phyloP scores from a whole-genome alignment of 768 basidiomycete genomes.

The Hygrocybe punicea region DNA sequence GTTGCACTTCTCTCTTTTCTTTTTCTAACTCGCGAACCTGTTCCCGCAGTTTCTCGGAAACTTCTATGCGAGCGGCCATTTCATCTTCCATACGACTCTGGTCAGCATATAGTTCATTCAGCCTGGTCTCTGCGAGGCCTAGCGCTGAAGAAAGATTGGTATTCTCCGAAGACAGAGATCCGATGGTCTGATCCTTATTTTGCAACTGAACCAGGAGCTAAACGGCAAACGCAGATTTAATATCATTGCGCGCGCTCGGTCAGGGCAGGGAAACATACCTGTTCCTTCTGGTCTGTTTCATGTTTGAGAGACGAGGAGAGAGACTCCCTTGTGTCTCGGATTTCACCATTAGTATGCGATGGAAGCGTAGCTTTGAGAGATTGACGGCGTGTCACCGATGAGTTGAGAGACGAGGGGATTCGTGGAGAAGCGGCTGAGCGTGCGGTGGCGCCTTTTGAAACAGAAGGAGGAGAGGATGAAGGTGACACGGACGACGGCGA shows the following conservation, averaged over 20 bases:
- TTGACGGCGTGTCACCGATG: constrained; percentile 48
- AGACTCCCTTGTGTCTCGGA: constrained; percentile 49
- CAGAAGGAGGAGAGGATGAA: constrained; percentile 33
- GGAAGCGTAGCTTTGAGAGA: constrained; percentile 47
- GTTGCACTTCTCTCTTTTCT: constrained; percentile 78
- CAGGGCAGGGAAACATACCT: constrained; percentile 43
- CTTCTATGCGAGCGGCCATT: constrained; percentile 75
- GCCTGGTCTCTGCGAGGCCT: constrained; percentile 63
- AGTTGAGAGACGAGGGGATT: constrained; percentile 48
- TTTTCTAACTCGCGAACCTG: constrained; percentile 85
- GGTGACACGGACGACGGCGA: constrained; percentile 31
- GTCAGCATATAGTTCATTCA: constrained; percentile 77
- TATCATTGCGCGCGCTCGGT: constrained; percentile 5
- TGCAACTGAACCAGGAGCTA: constrained; percentile 76
- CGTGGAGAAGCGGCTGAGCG: constrained; percentile 65
- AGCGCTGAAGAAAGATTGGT: constrained; percentile 60
- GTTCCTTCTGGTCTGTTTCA: constrained; percentile 80
- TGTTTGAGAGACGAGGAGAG: constrained; percentile 63
- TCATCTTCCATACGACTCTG: constrained; percentile 80
- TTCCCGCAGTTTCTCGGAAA: constrained; percentile 73
- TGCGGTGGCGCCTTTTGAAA: constrained; percentile 55
- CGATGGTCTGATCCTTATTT: constrained; percentile 71
- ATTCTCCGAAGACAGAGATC: constrained; percentile 60
- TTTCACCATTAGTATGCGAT: constrained; percentile 28
- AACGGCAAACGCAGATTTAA: constrained; percentile 8